Evolutionary conservation across 2,329 filamentous ascomycete genomes (phyloP).

Genomic region (Penicillium sp.): DNA sequence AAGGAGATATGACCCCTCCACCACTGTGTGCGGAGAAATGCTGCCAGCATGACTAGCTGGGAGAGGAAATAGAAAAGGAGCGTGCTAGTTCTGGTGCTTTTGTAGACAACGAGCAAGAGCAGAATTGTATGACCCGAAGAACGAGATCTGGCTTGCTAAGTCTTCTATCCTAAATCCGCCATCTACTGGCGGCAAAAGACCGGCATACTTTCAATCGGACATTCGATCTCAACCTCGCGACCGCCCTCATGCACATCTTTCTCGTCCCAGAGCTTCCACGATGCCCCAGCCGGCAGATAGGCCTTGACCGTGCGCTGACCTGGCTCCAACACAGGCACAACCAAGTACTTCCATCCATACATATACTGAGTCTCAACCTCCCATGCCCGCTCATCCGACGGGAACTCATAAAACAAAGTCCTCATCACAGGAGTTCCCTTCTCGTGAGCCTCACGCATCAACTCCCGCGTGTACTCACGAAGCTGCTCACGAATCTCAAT

Average conservation of each 20-base stretch:
- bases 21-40: neutral
- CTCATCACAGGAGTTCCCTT: conserved; percentile 62
- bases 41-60: neutral
- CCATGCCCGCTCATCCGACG: conserved; percentile 55
- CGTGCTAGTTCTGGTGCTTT: neutral
- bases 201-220: conserved; percentile 49
- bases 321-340: conserved; percentile 55
- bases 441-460: conserved; percentile 62
- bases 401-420: conserved; percentile 64
- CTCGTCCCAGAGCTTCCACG: conserved; percentile 46
- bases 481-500: conserved; percentile 58
- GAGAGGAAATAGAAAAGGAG: neutral
- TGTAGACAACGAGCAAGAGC: too few species aligned
- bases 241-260: conserved; percentile 40
- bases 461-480: conserved; percentile 54
- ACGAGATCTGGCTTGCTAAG: neutral
- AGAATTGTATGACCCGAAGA: neutral
- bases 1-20: neutral
- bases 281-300: conserved; percentile 53
- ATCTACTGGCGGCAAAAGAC: conserved; percentile 39
- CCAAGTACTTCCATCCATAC: conserved; percentile 60
- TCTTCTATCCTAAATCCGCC: neutral
- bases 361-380: conserved; percentile 61
- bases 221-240: conserved; percentile 40
- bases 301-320: conserved; percentile 46